Base-by-base conservation (phyloP, 2,329 filamentous ascomycete species). In the Macrophomina tecta region DNA sequence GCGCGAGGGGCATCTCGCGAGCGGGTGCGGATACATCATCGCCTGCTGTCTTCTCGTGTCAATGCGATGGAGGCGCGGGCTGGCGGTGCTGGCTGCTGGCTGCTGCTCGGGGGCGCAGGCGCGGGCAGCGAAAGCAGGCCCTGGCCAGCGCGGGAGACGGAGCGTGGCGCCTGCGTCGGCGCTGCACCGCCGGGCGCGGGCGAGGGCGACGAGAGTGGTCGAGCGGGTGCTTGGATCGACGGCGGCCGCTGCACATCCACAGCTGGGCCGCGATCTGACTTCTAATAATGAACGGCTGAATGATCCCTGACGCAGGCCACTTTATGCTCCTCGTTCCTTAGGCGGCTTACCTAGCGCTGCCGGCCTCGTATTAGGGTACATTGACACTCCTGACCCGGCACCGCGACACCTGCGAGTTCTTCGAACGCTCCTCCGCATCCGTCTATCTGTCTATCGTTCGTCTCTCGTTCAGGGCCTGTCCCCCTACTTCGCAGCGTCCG, bases 301-400 rank as follows among this genome's bases (percentile, higher is more conserved):
- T 64, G 63, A 65, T 65, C 63, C 63, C 63, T 65, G 63, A 48
- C 63, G 63, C 63, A 49, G 63, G 51, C 63, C 65, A 52, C 65
- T 63, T 51, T 66, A 66, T 66, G 64, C 64, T 66, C 64, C 52
- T 66, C 64, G 65, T 61, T 62, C 56, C 65, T 62, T 61, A 61
- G 65, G 65, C 65, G 61, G 65, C 55, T 62, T 53, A 66, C 65
- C 65, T 66, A 66, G 65, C 65, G 65, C 55, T 66, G 65, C 65
- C 65, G 65, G 65, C 65, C 65, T 66, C 65, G 65, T 66, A 66
- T 66, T 66, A 66, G 64, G 51, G 49, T 52, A 56, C 53, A 55
- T 55, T 49, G 56, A 40, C 42, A 66, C 65, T 66, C 65, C 65
- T 66, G 65, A 66, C 64, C 64, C 64, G 63, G 63, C 40, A 48